Percentiles rank a stretch among this genome's conserved stretches.
phyloP scores from a whole-genome alignment of 768 basidiomycete species.

The Tricholoma furcatifolium region DNA sequence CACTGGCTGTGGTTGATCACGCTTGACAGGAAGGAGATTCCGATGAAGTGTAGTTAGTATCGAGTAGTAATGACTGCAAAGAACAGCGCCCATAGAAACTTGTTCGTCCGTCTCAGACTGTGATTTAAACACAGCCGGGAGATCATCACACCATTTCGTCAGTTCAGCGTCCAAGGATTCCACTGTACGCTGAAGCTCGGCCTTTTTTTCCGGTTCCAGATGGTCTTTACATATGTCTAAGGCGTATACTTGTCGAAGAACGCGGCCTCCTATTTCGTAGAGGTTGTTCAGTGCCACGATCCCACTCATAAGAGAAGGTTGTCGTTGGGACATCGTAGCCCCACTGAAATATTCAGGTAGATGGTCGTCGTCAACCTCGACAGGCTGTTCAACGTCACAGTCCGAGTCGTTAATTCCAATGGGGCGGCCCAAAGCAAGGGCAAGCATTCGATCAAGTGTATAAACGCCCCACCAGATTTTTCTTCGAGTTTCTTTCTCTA shows the following conservation, averaged over 20 bases:
- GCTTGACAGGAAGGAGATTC: conserved; percentile 79
- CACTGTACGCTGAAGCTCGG: conserved; percentile 74
- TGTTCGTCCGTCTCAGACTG: conserved; percentile 73
- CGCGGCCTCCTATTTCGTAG: conserved; percentile 82
- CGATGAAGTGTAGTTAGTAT: conserved; percentile 85
- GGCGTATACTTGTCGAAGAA: conserved; percentile 81
- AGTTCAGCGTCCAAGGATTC: conserved; percentile 77
- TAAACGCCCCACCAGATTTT: conserved; percentile 97
- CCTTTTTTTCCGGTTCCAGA: conserved; percentile 70
- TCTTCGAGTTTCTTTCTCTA: conserved; percentile 86
- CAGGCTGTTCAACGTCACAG: conserved; percentile 85
- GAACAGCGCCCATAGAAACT: conserved; percentile 80
- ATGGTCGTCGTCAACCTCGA: conserved; percentile 79
- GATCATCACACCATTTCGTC: conserved; percentile 79
- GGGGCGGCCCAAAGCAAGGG: conserved; percentile 84
- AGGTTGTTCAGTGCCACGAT: conserved; percentile 72
- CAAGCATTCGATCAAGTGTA: conserved; percentile 88
- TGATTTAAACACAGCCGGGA: conserved; percentile 75
- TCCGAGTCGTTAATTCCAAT: conserved; percentile 88
- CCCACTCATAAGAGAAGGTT: conserved; percentile 78
- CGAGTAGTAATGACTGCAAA: conserved; percentile 89
- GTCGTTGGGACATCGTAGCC: conserved; percentile 50
- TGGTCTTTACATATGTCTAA: conserved; percentile 75
- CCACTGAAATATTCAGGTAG: conserved; percentile 73
- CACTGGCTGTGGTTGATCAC: conserved; percentile 64